These are phyloP conservation scores for Kregervanrija fluxuum DNA, from an alignment of 805 yeast genomes.

Conservation along the genomic window DNA sequence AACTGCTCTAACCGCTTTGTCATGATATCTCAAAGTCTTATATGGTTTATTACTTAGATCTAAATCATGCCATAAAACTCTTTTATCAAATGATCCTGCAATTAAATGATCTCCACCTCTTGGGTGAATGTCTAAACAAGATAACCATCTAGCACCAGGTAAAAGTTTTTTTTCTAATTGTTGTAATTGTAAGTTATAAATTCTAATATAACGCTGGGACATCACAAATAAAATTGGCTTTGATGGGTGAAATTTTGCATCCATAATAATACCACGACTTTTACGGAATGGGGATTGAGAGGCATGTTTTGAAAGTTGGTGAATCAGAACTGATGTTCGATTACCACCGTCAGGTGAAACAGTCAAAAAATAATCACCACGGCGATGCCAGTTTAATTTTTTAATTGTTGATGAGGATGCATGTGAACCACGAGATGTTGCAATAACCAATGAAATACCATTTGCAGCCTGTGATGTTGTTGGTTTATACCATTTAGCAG, in stretches of 20 bases:
- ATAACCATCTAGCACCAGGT: constrained; percentile 96
- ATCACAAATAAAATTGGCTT: constrained; percentile 91
- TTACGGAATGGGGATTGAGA: constrained; percentile 94
- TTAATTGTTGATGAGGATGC: constrained; percentile 56
- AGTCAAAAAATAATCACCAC: constrained; percentile 93
- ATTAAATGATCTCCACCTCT: constrained; percentile 85
- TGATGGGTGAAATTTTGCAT: constrained; percentile 95
- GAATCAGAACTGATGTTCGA: constrained; percentile 77
- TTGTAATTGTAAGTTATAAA: constrained; percentile 87
- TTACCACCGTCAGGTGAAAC: constrained; percentile 93
- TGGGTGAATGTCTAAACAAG: constrained; percentile 89
- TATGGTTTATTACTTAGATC: constrained; percentile 86
- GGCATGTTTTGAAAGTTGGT: constrained; percentile 88
- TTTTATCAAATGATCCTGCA: constrained; percentile 89
- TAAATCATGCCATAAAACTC: constrained; percentile 95
- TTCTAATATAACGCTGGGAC: constrained; percentile 85
- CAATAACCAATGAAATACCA: constrained; percentile 70
- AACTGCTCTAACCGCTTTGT: constrained; percentile 85
- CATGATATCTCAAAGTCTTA: constrained; percentile 92
- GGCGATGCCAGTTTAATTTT: constrained; percentile 89
- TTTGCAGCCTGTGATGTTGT: constrained; percentile 46
- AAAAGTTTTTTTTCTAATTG: constrained; percentile 70
- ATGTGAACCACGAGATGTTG: constrained; percentile 34
- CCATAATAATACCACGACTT: constrained; percentile 90
- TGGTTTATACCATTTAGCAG: constrained; percentile 82